A percentile compares a stretch with the other conserved stretches of the same genome.
These are phyloP conservation scores for Fistulifera pelliculosa DNA, from an alignment of 108 stramenopile genomes.

Conservation along the genomic window DNA sequence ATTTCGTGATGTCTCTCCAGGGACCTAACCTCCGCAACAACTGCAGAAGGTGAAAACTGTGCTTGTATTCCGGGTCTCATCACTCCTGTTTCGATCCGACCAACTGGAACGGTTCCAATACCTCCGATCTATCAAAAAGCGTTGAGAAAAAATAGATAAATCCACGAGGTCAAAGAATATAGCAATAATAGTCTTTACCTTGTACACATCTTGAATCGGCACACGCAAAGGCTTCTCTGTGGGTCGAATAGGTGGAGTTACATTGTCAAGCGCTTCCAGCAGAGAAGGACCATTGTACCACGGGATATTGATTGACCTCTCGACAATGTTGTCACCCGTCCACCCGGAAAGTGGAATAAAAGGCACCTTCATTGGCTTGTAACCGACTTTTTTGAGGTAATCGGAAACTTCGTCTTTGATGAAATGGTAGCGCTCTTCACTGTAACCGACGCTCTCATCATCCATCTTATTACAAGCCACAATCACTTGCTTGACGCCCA, in stretches of 20 bases:
- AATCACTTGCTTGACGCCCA: slow-evolving; percentile 97
- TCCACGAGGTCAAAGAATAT: too few relatives aligned
- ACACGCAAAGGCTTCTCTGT: slow-evolving; percentile 92
- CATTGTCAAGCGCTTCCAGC: slow-evolving; percentile 86
- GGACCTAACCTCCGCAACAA: slow-evolving; percentile 78
- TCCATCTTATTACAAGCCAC: slow-evolving; percentile 97
- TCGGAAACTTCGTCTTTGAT: slow-evolving; percentile 68
- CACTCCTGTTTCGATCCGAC: slow-evolving; percentile 90
- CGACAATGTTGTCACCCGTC: slow-evolving; percentile 91
- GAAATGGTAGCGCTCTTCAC: slow-evolving; percentile 81
- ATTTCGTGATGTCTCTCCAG: slow-evolving; percentile 94
- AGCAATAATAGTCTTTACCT: slow-evolving; percentile 7
- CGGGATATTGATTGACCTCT: slow-evolving; percentile 79
- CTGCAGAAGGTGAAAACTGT: slow-evolving; percentile 71
- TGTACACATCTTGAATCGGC: slow-evolving; percentile 94
- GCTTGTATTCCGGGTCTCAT: slow-evolving; percentile 88
- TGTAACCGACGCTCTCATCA: slow-evolving; percentile 77
- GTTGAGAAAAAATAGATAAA: too few relatives aligned
- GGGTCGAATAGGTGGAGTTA: slow-evolving; percentile 80
- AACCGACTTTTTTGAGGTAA: slow-evolving; percentile 60
- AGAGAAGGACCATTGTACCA: slow-evolving; percentile 94
- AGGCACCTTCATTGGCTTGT: slow-evolving; percentile 80
- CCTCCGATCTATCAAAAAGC: slow-evolving; percentile 53
- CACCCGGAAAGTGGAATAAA: slow-evolving; percentile 96
- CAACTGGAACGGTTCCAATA: slow-evolving; percentile 91